Evolutionary conservation across 2,329 filamentous ascomycete genomes (phyloP), one percentile per base, ranked within the genome.

Genomic region (Hansfordia pulvinata): DNA sequence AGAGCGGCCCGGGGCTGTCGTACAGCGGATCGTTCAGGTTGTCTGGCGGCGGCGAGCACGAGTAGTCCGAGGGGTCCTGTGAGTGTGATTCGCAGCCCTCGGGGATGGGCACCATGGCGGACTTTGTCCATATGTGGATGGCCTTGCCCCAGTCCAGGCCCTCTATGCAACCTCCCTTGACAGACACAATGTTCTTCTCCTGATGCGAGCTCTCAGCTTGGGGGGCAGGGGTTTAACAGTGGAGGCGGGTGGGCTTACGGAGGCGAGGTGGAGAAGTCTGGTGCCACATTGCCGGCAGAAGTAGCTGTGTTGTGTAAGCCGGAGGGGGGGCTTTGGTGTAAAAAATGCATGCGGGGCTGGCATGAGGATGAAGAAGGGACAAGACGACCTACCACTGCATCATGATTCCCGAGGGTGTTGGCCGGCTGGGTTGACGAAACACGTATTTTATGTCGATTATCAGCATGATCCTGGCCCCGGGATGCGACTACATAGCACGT

Each of bases 231-330:
- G n/a, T n/a, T n/a, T n/a, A n/a, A n/a, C n/a, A n/a, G n/a, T 7
- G 5, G 15, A 13, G 14, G 18, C 17, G 3, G 23, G 19, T 13
- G 13, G 8, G 44, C 62, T 37, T 47, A 69, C 69, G 3, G 65
- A 62, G 8, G 63, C 69, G 4, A 60, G 60, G 50, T 81, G 76
- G 26, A 81, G 52, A 20, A 82, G 49, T 3, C 76, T 56, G 4
- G 71, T 75, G 8, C 77, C 76, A 42, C 77, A 82, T 17, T 52
- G 55, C 30, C 61, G 70, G 45, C 75, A 80, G 42, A 79, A 80
- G 43, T 76, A 74, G 41, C 71, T 69, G 31, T 31, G 5, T 23
- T 31, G n/a, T n/a, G n/a, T n/a, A 16, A 25, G 10, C 7, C 17
- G 19, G 25, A 32, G 26, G 21, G n/a, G n/a, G n/a, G n/a, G n/a